A percentile compares a stretch with the other conserved stretches of the same genome.
Conservation (phyloP, 208 protist species). For the Acanthamoeba lenticulata region DNA sequence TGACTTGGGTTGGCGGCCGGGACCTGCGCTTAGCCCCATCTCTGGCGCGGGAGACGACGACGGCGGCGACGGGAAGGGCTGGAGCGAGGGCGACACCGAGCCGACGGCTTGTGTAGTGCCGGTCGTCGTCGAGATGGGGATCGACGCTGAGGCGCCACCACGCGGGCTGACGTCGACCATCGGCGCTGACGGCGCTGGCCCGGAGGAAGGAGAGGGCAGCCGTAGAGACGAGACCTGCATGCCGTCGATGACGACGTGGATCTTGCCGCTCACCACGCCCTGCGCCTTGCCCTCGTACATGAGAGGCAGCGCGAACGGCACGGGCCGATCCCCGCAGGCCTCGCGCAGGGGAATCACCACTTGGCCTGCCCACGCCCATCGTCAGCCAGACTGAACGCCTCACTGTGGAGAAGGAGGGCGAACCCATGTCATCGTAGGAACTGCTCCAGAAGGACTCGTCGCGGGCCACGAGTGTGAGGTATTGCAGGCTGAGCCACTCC, state of each 20-base stretch:
- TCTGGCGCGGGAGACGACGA: background rate
- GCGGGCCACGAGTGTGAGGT: background rate
- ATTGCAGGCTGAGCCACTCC: slow-evolving; percentile 10
- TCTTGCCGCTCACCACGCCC: slow-evolving; percentile 44
- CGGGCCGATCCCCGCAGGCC: slow-evolving; percentile 18
- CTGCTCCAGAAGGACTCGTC: slow-evolving; percentile 60
- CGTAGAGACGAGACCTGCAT: background rate
- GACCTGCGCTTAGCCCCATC: no score
- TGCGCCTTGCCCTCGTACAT: slow-evolving; percentile 51
- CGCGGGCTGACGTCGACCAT: background rate
- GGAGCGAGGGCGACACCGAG: background rate
- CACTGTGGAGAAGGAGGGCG: background rate
- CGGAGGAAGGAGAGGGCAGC: background rate
- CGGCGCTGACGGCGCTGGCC: background rate
- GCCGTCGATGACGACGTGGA: slow-evolving; percentile 54
- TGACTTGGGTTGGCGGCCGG: background rate
- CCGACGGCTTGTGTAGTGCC: background rate
- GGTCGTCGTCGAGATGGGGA: background rate
- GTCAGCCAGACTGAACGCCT: background rate
- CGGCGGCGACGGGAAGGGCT: slow-evolving; percentile 19
- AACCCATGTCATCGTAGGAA: slow-evolving; percentile 64
- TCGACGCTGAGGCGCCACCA: background rate
- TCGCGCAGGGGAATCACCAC: slow-evolving; percentile 5
- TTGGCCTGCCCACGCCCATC: background rate
- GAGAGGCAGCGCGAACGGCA: slow-evolving; percentile 15